A percentile compares a stretch with the other conserved stretches of the same genome.
Conservation (phyloP, 2,329 filamentous ascomycete genomes). For the Talaromyces sp. region DNA sequence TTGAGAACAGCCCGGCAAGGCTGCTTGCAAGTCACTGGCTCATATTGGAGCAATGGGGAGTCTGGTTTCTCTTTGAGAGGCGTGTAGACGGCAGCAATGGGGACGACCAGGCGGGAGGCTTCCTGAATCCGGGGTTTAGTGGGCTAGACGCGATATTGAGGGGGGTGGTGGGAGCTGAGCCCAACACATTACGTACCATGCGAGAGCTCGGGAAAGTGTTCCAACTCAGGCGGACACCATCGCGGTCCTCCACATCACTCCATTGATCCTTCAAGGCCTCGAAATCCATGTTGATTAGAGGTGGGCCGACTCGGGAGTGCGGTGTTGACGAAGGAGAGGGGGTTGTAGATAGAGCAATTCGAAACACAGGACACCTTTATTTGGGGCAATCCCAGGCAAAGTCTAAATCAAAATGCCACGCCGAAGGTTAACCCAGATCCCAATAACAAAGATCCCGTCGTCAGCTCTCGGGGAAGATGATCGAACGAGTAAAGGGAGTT, state of each 20-base stretch:
- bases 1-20: constrained; percentile 96
- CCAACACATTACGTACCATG: constrained; percentile 66
- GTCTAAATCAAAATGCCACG: constrained; percentile 23
- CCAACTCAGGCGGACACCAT: constrained; percentile 96
- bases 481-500: constrained; percentile 37
- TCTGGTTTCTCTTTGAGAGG: constrained; percentile 91
- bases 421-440: constrained; percentile 36
- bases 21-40: constrained; percentile 94
- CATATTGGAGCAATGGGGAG: constrained; percentile 87
- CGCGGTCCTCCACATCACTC: constrained; percentile 93
- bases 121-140: constrained; percentile 61
- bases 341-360: constrained; percentile 16
- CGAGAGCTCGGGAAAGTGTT: constrained; percentile 98
- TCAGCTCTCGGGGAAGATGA: constrained; percentile 29
- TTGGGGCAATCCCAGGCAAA: constrained; percentile 23
- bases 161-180: not conserved
- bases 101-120: constrained; percentile 90
- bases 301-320: constrained; percentile 23
- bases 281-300: constrained; percentile 72
- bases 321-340: constrained; percentile 30
- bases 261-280: constrained; percentile 93
- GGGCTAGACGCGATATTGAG: constrained; percentile 2
- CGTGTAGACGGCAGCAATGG: constrained; percentile 94
- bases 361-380: constrained; percentile 20
- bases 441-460: constrained; percentile 30